Base-by-base conservation (phyloP, 495 filamentous ascomycete species). In the Choiromyces venosus region DNA sequence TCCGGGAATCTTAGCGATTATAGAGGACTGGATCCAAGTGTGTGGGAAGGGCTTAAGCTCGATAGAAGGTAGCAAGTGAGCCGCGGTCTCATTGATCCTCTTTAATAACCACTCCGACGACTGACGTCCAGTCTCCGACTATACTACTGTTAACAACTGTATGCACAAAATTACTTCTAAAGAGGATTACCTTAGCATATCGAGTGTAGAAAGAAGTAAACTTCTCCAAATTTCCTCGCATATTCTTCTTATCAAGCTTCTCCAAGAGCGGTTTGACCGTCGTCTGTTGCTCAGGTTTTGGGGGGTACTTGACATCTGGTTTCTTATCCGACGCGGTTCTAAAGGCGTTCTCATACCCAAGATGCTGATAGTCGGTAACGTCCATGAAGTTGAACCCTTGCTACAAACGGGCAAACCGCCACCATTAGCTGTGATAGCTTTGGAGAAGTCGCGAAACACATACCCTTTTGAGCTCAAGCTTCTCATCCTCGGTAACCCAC, bases 1-100 rank as follows among this genome's bases (percentile, higher is more conserved):
- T 66, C 96, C 96, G 0, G 95, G 95, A 72, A 99, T 92, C 16
- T 91, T 94, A 19, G 93, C 94, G 81, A 99, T 97, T 79, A 98
- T 88, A 77, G 89, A 93, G 83, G 89, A 91, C 82, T 99, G 95
- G 67, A 89, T 91, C 94, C 94, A 99, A 0, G 89, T 79, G 83
- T 99, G 95, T 66, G 83, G 77, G 82, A 99, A 98, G 66, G 87
- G 85, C 74, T 89, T 83, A 1, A 93, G 92, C 46, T 84, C 85
- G 29, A 91, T 92, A 33, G 89, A 85, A 7, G 93, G 92, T 37
- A 91, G 92, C 4, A 91, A 87, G 16, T 87, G 84, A 21, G 86
- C 83, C 77, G 97, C 86, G 14, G 91, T 90, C 33, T 86, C 82
- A 56, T 89, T 87, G n/a, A 98, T 91, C 74, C 89, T 90, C 37